Percentiles rank a stretch among this genome's conserved stretches.
phyloP scores from a whole-genome alignment of 176 grass and related monocot genomes.

The Bonia amplexicaulis region DNA sequence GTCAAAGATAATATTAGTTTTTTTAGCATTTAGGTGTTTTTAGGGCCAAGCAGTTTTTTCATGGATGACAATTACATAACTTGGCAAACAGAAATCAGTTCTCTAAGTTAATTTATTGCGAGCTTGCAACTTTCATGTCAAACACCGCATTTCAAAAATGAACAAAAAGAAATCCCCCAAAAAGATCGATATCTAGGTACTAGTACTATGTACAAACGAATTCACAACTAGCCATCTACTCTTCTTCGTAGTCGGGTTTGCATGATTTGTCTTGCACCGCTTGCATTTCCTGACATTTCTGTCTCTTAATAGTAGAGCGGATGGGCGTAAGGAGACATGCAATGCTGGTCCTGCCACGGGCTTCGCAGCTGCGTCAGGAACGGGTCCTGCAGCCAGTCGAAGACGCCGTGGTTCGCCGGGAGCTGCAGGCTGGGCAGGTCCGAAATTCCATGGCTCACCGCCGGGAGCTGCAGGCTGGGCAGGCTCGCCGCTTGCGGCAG shows the following conservation, averaged over 20 bases:
- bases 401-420: constrained; percentile 23
- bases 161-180: not conserved
- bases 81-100: not conserved
- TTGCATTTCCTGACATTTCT: not conserved
- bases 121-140: not conserved
- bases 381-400: constrained; percentile 66
- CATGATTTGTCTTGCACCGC: not conserved
- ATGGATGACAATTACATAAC: not conserved
- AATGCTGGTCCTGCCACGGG: constrained; percentile 62
- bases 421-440: constrained; percentile 42
- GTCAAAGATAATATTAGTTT: too few relatives aligned
- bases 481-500: constrained; percentile 18
- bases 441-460: not conserved
- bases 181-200: not conserved
- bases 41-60: too few relatives aligned
- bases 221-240: not conserved
- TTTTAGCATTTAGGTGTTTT: not conserved
- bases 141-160: not conserved
- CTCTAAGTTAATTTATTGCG: not conserved
- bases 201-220: constrained; percentile 1
- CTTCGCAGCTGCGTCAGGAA: constrained; percentile 59
- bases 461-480: constrained; percentile 27
- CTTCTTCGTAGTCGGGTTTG: not conserved
- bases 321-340: constrained; percentile 52
- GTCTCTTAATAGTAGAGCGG: constrained; percentile 45